These are phyloP conservation scores for Priceomyces castillae DNA, from an alignment of 805 yeast genomes.

Conservation along the genomic window DNA sequence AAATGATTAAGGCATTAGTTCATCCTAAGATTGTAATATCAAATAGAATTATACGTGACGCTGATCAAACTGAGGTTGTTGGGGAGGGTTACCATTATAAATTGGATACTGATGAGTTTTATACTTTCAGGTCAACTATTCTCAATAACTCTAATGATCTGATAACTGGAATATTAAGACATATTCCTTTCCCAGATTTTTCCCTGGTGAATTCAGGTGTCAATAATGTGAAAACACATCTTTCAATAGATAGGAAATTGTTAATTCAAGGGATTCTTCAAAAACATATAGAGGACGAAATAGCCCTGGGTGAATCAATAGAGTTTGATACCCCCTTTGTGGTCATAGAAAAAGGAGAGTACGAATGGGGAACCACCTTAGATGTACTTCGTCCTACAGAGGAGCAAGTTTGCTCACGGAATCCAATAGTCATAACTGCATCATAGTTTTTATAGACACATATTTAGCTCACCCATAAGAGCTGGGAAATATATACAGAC, in stretches of 20 bases:
- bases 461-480: neutral
- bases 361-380: slow-evolving; percentile 65
- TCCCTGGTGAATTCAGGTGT: slow-evolving; percentile 4
- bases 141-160: slow-evolving; percentile 43
- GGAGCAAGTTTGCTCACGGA: slow-evolving; percentile 23
- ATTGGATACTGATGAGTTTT: slow-evolving; percentile 47
- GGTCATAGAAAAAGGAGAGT: slow-evolving; percentile 73
- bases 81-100: slow-evolving; percentile 27
- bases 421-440: slow-evolving; percentile 31
- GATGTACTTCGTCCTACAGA: slow-evolving; percentile 22
- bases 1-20: slow-evolving; percentile 56
- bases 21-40: slow-evolving; percentile 47
- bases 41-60: slow-evolving; percentile 24
- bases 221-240: slow-evolving; percentile 25
- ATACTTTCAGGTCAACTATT: slow-evolving; percentile 49
- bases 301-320: slow-evolving; percentile 42
- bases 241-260: slow-evolving; percentile 50
- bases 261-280: slow-evolving; percentile 75
- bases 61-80: slow-evolving; percentile 9
- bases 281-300: slow-evolving; percentile 39
- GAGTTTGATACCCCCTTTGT: slow-evolving; percentile 54
- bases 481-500: neutral
- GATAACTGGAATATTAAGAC: slow-evolving; percentile 58
- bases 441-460: slow-evolving; percentile 11
- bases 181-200: slow-evolving; percentile 45